Conservation (phyloP, 306 rosid species). For the Quillaja saponaria region DNA sequence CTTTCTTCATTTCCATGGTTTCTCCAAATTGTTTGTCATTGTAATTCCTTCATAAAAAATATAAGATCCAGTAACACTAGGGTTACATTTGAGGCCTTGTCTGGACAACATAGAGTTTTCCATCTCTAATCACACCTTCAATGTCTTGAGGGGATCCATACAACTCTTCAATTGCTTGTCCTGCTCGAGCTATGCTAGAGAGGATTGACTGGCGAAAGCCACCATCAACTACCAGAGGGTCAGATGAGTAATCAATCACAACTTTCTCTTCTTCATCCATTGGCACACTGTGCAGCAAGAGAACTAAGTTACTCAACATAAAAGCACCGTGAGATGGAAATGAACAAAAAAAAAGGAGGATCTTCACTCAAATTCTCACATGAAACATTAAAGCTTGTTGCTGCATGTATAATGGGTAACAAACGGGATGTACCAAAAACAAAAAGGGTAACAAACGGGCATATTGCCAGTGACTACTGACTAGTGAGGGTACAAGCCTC, state of each 20-base stretch:
- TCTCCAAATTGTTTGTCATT: no score
- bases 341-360: neutral
- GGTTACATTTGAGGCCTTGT: conserved; percentile 95
- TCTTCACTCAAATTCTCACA: neutral
- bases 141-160: conserved; percentile 94
- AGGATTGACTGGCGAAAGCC: conserved; percentile 70
- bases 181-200: conserved; percentile 87
- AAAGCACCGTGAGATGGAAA: neutral
- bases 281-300: conserved; percentile 61
- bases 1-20: no score
- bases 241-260: conserved; percentile 83
- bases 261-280: conserved; percentile 88
- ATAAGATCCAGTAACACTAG: neutral
- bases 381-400: conserved; percentile 4
- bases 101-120: conserved; percentile 85
- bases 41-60: no score
- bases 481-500: neutral
- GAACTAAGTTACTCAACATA: conserved; percentile 22
- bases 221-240: conserved; percentile 59
- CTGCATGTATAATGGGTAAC: neutral
- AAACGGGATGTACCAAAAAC: no score
- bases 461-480: no score
- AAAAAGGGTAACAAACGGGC: no score
- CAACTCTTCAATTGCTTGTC: conserved; percentile 77
- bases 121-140: conserved; percentile 92